Percentiles rank a stretch among this genome's conserved stretches.
Evolutionary conservation across 1,284 basidiomycete genomes (phyloP).

Genomic region (Ustilago esculenta): DNA sequence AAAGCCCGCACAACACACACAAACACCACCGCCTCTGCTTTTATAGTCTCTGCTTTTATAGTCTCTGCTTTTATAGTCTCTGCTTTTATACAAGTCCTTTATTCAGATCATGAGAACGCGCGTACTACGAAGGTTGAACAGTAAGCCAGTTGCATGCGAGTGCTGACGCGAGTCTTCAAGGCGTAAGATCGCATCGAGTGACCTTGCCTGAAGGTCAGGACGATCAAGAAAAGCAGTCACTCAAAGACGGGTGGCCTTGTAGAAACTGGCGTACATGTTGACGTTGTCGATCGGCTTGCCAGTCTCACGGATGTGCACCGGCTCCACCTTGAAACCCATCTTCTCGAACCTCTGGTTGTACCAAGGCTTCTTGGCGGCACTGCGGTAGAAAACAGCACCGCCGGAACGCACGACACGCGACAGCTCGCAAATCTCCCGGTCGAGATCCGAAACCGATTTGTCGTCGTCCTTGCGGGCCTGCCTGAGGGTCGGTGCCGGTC

Average conservation of each 20-base stretch:
- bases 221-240: too few relatives aligned
- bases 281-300: slow-evolving; percentile 73
- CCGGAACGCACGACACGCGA: slow-evolving; percentile 74
- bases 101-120: too few relatives aligned
- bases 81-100: slow-evolving; percentile 5
- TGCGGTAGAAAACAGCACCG: slow-evolving; percentile 77
- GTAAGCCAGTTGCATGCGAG: too few relatives aligned
- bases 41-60: too few relatives aligned
- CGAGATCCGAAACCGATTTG: slow-evolving; percentile 70
- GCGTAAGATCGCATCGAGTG: too few relatives aligned
- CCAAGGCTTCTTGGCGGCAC: slow-evolving; percentile 79
- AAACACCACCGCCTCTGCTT: too few relatives aligned
- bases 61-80: too few relatives aligned
- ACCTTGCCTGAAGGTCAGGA: not conserved
- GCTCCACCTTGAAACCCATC: slow-evolving; percentile 64
- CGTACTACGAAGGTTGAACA: too few relatives aligned
- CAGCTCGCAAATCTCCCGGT: slow-evolving; percentile 75
- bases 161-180: too few relatives aligned
- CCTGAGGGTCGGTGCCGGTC: slow-evolving; percentile 67
- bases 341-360: slow-evolving; percentile 74
- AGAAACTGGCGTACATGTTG: slow-evolving; percentile 73
- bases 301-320: slow-evolving; percentile 64
- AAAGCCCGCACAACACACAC: too few relatives aligned
- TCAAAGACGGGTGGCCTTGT: slow-evolving; percentile 64
- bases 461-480: slow-evolving; percentile 67